Conservation (phyloP, 768 basidiomycete genomes). For the Coprinopsis sp. region DNA sequence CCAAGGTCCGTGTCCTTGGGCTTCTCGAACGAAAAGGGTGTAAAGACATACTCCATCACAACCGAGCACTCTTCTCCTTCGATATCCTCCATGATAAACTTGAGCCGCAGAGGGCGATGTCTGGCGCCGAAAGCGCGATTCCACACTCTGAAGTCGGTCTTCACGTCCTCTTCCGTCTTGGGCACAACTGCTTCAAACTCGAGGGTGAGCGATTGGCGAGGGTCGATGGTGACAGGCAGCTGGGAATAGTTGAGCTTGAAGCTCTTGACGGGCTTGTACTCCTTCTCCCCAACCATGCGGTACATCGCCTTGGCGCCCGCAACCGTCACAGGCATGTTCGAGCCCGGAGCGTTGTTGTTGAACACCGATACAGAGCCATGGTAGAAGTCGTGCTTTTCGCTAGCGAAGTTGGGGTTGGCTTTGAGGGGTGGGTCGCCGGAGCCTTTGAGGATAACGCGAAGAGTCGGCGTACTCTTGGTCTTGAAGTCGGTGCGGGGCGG, state of each 20-base stretch:
- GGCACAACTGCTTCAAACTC: constrained; percentile 15
- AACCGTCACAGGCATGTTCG: constrained; percentile 31
- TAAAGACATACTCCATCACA: constrained; percentile 35
- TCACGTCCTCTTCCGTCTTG: background rate
- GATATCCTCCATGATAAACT: constrained; percentile 30
- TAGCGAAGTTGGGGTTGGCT: constrained; percentile 28
- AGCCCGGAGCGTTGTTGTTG: constrained; percentile 32
- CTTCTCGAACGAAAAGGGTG: constrained; percentile 24
- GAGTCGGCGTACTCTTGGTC: constrained; percentile 24
- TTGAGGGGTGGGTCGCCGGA: constrained; percentile 32
- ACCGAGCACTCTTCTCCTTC: constrained; percentile 36
- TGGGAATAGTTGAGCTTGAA: constrained; percentile 21
- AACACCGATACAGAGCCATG: constrained; percentile 31
- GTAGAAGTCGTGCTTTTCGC: constrained; percentile 24
- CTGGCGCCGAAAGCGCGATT: constrained; percentile 26
- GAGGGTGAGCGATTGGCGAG: constrained; percentile 23
- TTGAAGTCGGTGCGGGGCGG: constrained; percentile 35
- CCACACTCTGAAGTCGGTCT: background rate
- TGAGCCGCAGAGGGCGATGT: constrained; percentile 32
- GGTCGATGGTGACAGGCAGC: constrained; percentile 32
- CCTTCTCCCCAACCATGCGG: constrained; percentile 31
- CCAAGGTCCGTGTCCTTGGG: constrained; percentile 23
- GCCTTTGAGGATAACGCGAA: constrained; percentile 30
- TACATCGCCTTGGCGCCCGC: constrained; percentile 28
- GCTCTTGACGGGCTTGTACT: constrained; percentile 26